Base-by-base conservation (phyloP, 1,284 basidiomycete genomes). In the Trametes versicolor region DNA sequence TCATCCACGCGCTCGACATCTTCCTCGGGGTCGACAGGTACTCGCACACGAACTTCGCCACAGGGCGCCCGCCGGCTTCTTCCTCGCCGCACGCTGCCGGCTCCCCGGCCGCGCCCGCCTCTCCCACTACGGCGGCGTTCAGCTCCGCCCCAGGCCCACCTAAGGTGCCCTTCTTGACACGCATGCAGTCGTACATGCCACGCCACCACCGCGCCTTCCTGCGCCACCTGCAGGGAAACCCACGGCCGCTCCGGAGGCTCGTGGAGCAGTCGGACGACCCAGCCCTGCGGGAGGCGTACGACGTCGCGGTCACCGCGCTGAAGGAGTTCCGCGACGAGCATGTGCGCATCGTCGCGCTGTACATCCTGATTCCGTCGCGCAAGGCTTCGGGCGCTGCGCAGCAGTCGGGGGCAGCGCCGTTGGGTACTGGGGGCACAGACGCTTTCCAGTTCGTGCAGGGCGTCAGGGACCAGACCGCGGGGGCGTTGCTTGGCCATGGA, bases 131-230 rank as follows among this genome's bases (percentile, higher is more conserved):
- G 47, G 53, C 66, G 29, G 56, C 66, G 48, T 60, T 60, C 60
- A 68, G 67, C 59, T 67, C 69, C 57, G 65, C 65, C 34, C 71
- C 58, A 23, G 69, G 71, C 68, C 73, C 73, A 72, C 76, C 72
- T 4, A 63, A 69, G 29, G 58, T 66, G 57, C 84, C 83, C 65
- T 92, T 96, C 77, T 85, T 96, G 53, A 83, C 87, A 45, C 87
- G 92, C 59, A 96, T 97, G 94, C 87, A 92, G 70, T 78, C 81
- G 13, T 97, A 97, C 81, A 98, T 98, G 96, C 96, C 96, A 0
- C 87, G 88, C 4, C 91, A 93, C 72, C 97, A 99, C 78, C 91
- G 97, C 49, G 83, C 87, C 21, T 99, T 99, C 82, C 85, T 99
- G 43, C 83, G 85, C 50, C 95, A 98, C 74, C 87, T 99, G 59